Conservation (phyloP, 352 stramenopile species). For the Globisporangium rhizosaccharum region DNA sequence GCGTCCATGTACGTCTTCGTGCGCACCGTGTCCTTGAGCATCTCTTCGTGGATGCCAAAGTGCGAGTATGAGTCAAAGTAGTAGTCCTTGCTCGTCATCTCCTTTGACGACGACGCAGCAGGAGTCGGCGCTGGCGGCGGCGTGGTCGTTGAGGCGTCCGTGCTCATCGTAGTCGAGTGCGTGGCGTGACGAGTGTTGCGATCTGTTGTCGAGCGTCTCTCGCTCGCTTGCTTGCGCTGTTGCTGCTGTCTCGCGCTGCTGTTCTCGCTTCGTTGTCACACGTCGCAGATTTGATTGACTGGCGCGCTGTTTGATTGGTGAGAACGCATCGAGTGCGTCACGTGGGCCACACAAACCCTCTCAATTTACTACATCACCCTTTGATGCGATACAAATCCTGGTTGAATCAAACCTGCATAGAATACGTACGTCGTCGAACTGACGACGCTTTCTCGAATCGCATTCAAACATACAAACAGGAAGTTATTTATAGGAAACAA, state of each 20-base stretch:
- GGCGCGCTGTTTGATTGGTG: background rate
- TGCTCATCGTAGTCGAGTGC: conserved; percentile 21
- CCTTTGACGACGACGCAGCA: conserved; percentile 20
- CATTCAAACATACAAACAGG: too few relatives aligned
- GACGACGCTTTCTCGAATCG: too few relatives aligned
- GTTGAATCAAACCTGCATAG: too few relatives aligned
- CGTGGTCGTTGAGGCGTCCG: conserved; percentile 13
- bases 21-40: conserved; percentile 89
- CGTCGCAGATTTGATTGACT: conserved; percentile 13
- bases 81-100: conserved; percentile 94
- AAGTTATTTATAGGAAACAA: too few relatives aligned
- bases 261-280: conserved; percentile 5
- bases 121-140: conserved; percentile 14
- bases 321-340: too few relatives aligned
- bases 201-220: background rate
- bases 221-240: conserved; percentile 1
- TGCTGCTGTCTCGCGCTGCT: background rate
- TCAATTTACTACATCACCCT: too few relatives aligned
- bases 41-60: conserved; percentile 97
- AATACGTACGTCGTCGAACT: too few relatives aligned
- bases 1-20: conserved; percentile 97
- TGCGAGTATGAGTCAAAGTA: conserved; percentile 99
- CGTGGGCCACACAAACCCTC: too few relatives aligned
- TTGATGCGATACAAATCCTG: too few relatives aligned
- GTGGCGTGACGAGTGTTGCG: background rate